A percentile compares a stretch with the other conserved stretches of the same genome.
phyloP scores from a whole-genome alignment of 345 rosid genomes.

The Isatis tinctoria region DNA sequence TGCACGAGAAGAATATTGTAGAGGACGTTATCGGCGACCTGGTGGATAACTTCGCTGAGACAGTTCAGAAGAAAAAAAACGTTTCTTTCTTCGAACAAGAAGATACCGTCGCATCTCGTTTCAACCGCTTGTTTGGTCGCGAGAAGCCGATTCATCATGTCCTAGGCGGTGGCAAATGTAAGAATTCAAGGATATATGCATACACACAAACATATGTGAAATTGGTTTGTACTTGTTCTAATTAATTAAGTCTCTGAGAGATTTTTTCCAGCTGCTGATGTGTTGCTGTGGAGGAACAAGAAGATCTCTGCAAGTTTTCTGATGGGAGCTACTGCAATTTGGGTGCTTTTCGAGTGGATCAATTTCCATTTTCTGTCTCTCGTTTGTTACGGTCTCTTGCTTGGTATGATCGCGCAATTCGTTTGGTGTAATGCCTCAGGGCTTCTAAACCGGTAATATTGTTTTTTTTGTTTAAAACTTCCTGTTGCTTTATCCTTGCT shows the following conservation, averaged over 20 bases:
- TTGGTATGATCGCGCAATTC: constrained; percentile 84
- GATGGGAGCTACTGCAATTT: constrained; percentile 63
- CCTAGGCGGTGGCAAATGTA: constrained; percentile 93
- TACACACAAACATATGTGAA: neutral
- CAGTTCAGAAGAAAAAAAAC: constrained; percentile 56
- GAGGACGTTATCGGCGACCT: constrained; percentile 54
- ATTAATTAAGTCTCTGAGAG: neutral
- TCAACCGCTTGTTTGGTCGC: constrained; percentile 76
- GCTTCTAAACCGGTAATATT: constrained; percentile 52
- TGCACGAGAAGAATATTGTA: constrained; percentile 70
- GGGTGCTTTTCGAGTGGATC: constrained; percentile 96
- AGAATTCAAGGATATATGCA: neutral
- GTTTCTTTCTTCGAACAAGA: constrained; percentile 59
- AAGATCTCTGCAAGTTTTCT: constrained; percentile 78
- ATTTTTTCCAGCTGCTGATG: constrained; percentile 87
- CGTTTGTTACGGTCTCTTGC: constrained; percentile 53
- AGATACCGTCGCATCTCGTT: constrained; percentile 51
- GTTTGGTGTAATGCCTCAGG: constrained; percentile 78
- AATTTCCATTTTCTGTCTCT: constrained; percentile 79
- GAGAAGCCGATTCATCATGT: constrained; percentile 67
- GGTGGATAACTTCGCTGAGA: constrained; percentile 59
- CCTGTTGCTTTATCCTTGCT: neutral
- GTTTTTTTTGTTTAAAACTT: neutral
- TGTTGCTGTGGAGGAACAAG: constrained; percentile 94
- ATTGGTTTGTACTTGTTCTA: neutral